phyloP scores from a whole-genome alignment of 2,329 filamentous ascomycete species.

The Sclerotiophoma versabilis region DNA sequence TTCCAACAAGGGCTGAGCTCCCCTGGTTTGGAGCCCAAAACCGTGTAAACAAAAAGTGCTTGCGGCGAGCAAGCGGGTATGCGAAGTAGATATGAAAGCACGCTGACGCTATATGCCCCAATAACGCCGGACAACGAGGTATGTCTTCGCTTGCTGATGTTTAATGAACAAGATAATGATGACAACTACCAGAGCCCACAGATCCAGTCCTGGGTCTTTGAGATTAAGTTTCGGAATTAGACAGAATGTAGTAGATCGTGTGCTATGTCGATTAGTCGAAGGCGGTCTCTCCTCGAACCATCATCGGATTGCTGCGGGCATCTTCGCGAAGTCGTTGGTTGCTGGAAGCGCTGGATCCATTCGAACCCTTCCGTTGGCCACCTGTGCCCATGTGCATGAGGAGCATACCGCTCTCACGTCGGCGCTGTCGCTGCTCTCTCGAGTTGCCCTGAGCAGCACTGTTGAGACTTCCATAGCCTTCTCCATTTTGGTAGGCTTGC shows the following conservation, averaged over 20 bases:
- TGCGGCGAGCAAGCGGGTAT: conserved; percentile 27
- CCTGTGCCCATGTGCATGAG: conserved; percentile 48
- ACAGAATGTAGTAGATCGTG: conserved; percentile 21
- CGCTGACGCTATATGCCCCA: conserved; percentile 6
- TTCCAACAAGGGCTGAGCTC: background rate
- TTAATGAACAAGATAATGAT: conserved; percentile 7
- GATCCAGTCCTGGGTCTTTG: conserved; percentile 36
- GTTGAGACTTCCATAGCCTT: conserved; percentile 47
- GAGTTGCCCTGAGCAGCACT: conserved; percentile 37
- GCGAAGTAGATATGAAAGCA: conserved; percentile 19
- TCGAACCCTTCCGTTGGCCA: conserved; percentile 47
- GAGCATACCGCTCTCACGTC: conserved; percentile 50
- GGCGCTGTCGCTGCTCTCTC: conserved; percentile 42
- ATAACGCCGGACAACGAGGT: conserved; percentile 5
- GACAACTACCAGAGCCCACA: conserved; percentile 21
- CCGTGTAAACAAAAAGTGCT: conserved; percentile 14
- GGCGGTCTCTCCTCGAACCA: conserved; percentile 33
- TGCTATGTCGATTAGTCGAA: conserved; percentile 29
- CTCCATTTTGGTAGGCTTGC: conserved; percentile 34
- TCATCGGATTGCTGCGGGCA: conserved; percentile 25
- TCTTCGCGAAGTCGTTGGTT: conserved; percentile 19
- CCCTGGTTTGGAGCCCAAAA: background rate
- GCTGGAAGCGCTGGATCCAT: conserved; percentile 25
- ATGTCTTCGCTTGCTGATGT: conserved; percentile 12
- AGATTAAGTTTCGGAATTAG: conserved; percentile 43